Evolutionary conservation across 192 early-diverging fungal species (phyloP).

Genomic region (Coemansia asiatica): DNA sequence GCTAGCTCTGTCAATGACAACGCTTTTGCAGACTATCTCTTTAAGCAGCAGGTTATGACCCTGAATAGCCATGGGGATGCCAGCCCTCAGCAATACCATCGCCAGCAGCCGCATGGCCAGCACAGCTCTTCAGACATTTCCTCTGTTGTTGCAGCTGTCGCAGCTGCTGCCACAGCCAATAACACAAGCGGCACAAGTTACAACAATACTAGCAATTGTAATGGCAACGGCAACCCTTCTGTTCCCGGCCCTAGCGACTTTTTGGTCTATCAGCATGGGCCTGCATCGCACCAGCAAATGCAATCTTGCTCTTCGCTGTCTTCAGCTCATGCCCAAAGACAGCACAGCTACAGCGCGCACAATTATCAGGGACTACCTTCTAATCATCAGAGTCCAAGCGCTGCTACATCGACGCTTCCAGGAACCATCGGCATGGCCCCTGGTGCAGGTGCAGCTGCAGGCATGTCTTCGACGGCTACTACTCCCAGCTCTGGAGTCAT

Average conservation of each 20-base stretch:
- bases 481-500: conserved; percentile 17
- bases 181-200: neutral
- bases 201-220: no score
- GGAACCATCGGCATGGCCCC: conserved; percentile 20
- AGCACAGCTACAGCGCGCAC: conserved; percentile 22
- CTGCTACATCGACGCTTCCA: conserved; percentile 29
- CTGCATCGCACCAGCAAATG: neutral
- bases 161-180: conserved; percentile 23
- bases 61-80: conserved; percentile 5
- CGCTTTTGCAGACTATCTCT: conserved; percentile 42
- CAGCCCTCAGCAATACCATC: conserved; percentile 7
- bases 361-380: conserved; percentile 10
- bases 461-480: conserved; percentile 4
- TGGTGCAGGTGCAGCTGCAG: conserved; percentile 1
- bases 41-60: conserved; percentile 38
- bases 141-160: conserved; percentile 43
- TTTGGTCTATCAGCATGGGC: conserved; percentile 11
- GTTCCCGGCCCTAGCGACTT: neutral
- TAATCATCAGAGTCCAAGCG: conserved; percentile 38
- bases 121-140: conserved; percentile 25
- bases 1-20: conserved; percentile 16
- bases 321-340: conserved; percentile 14
- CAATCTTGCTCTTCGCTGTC: conserved; percentile 14
- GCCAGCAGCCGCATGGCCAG: conserved; percentile 3
- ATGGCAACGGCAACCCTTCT: neutral